Conservation (phyloP, 78 protist species). For the Protostelium mycophagum region DNA sequence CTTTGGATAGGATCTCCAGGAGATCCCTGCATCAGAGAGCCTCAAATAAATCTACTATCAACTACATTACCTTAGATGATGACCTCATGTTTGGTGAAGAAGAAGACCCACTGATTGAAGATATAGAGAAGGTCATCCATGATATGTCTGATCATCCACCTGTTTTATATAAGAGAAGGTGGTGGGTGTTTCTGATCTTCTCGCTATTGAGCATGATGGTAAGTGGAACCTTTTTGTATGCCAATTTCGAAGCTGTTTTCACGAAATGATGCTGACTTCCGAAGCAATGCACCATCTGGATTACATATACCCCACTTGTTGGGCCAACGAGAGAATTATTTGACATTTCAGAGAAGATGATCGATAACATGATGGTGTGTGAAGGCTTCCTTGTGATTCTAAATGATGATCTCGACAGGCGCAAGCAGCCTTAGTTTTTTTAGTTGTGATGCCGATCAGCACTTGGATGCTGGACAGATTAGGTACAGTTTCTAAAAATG, state of each 20-base stretch:
- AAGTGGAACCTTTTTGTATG: not conserved
- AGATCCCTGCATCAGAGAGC: too few species aligned
- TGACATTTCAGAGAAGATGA: not conserved
- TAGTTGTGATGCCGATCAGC: not conserved
- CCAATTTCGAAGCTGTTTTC: too few species aligned
- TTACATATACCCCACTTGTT: not conserved
- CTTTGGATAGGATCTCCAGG: too few species aligned
- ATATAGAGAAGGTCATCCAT: not conserved
- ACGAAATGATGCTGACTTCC: too few species aligned
- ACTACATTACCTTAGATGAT: too few species aligned
- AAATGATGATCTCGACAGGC: not conserved
- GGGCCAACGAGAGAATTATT: not conserved
- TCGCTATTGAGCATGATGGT: not conserved
- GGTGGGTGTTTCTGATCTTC: not conserved
- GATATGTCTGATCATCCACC: not conserved
- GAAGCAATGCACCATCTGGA: not conserved
- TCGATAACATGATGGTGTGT: not conserved
- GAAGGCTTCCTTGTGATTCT: not conserved
- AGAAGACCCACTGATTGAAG: too few species aligned
- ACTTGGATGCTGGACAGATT: not conserved
- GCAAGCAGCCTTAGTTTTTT: not conserved
- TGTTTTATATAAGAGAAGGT: not conserved
- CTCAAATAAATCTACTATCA: too few species aligned
- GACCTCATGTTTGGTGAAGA: too few species aligned
- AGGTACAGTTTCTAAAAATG: not conserved